Base-by-base conservation (phyloP, 1,284 basidiomycete species). In the Moesziomyces antarcticus region DNA sequence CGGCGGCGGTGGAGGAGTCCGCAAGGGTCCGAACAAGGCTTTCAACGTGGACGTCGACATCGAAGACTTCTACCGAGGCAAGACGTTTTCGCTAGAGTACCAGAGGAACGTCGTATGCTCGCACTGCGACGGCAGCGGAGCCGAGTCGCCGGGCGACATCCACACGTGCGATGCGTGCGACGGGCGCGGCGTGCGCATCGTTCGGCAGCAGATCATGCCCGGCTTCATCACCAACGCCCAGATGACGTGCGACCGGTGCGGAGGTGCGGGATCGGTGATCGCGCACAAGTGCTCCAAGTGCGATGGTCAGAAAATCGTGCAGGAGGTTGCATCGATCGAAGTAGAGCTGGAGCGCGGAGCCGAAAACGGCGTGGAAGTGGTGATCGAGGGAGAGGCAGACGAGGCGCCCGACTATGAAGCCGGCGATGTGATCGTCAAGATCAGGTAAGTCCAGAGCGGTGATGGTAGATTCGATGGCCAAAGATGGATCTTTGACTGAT, bases 121-220 rank as follows among this genome's bases (percentile, higher is more conserved):
- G 11, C 61, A 57, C 20, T 84, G 82, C 65, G 81, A 81, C 47
- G 82, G 82, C 25, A 76, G 73, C 42, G 82, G 82, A 20, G 82
- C 82, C n/a, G 65, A 76, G 42, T 79, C 73, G 3, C 73, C 78
- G 7, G 58, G 42, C 20, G 77, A 84, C 45, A 81, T 84, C 44
- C 80, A 81, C 48, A 70, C 71, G 3, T 84, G 82, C 61, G 64
- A 74, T 3, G 42, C 66, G 5, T 84, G 82, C 58, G 55, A 71
- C 11, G 82, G 82, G 3, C 56, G 72, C 11, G 82, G 82, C 14
- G 58, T 82, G 16, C 66, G 80, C 30, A 69, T 84, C 44, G 66
- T 83, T 14, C 67, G 77, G 20, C 82, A 84, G 66, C 80, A 84
- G 54, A 81, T 84, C 70, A 83, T 83, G 82, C 82, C 82, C 7